Percentiles rank a stretch among this genome's conserved stretches.
These are phyloP conservation scores for Chalaropsis ovoidea DNA, from an alignment of 2,329 filamentous ascomycete genomes.

Conservation along the genomic window DNA sequence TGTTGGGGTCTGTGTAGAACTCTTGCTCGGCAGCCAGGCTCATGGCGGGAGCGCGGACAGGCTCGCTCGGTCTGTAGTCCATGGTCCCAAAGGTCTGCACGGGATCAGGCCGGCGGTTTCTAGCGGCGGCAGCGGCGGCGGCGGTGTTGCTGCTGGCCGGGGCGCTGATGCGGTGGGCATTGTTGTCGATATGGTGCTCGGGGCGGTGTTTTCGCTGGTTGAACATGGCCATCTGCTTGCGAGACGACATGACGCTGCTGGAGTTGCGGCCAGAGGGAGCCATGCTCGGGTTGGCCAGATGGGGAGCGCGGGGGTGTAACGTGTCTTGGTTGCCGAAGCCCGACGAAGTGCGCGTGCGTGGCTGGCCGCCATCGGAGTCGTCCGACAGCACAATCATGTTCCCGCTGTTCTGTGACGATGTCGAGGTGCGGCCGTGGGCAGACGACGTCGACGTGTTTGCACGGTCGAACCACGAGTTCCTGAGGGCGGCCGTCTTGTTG, in stretches of 20 bases:
- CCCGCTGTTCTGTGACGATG: not conserved
- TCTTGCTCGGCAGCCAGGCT: constrained; percentile 32
- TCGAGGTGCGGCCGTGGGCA: not conserved
- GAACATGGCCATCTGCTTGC: constrained; percentile 49
- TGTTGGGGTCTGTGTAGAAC: constrained; percentile 58
- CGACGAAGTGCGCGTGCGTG: not conserved
- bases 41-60: constrained; percentile 22
- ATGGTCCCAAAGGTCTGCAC: constrained; percentile 23
- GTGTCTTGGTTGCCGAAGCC: not conserved
- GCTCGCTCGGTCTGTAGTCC: constrained; percentile 17
- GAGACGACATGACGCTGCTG: constrained; percentile 39
- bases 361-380: constrained; percentile 7
- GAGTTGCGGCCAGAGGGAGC: not conserved
- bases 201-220: constrained; percentile 46
- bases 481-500: constrained; percentile 23
- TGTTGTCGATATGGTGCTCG: constrained; percentile 45
- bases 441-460: not conserved
- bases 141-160: constrained; percentile 31
- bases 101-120: constrained; percentile 29
- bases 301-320: not conserved
- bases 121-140: constrained; percentile 30
- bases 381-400: constrained; percentile 6
- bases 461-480: constrained; percentile 22
- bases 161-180: constrained; percentile 37
- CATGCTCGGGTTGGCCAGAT: too few species aligned